These are phyloP conservation scores for Neurospora intermedia DNA, from an alignment of 495 filamentous ascomycete genomes.

Conservation along the genomic window DNA sequence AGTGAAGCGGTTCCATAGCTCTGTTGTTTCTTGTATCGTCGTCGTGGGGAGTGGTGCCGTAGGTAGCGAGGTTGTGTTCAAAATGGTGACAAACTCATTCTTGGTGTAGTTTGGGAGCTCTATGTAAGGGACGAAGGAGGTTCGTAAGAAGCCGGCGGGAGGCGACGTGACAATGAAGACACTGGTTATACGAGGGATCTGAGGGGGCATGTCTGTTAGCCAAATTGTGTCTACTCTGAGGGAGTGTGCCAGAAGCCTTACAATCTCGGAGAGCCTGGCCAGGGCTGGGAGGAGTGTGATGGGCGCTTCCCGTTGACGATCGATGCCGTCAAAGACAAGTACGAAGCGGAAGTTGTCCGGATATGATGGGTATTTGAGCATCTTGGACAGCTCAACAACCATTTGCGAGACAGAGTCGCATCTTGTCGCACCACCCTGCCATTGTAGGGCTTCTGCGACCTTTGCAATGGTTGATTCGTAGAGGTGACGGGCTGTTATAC, in stretches of 20 bases:
- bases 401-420: conserved; percentile 73
- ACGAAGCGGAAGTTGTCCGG: conserved; percentile 46
- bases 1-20: conserved; percentile 73
- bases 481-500: conserved; percentile 80
- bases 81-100: conserved; percentile 61
- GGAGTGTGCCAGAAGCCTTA: conserved; percentile 1
- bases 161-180: conserved; percentile 71
- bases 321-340: conserved; percentile 84
- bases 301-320: conserved; percentile 70
- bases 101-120: conserved; percentile 81
- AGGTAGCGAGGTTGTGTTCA: conserved; percentile 35
- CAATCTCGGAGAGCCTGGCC: conserved; percentile 25
- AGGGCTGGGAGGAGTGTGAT: conserved; percentile 69
- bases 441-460: conserved; percentile 41
- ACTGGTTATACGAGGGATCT: conserved; percentile 74
- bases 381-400: conserved; percentile 52
- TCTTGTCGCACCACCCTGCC: conserved; percentile 34
- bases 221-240: not conserved
- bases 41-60: conserved; percentile 28
- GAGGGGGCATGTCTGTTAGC: conserved; percentile 9
- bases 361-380: conserved; percentile 39
- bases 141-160: conserved; percentile 58
- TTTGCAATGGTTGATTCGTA: conserved; percentile 54
- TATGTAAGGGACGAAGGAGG: conserved; percentile 63
- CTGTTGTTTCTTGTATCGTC: conserved; percentile 33